phyloP scores from a whole-genome alignment of 1,284 basidiomycete genomes.

The Sutorius eximius region DNA sequence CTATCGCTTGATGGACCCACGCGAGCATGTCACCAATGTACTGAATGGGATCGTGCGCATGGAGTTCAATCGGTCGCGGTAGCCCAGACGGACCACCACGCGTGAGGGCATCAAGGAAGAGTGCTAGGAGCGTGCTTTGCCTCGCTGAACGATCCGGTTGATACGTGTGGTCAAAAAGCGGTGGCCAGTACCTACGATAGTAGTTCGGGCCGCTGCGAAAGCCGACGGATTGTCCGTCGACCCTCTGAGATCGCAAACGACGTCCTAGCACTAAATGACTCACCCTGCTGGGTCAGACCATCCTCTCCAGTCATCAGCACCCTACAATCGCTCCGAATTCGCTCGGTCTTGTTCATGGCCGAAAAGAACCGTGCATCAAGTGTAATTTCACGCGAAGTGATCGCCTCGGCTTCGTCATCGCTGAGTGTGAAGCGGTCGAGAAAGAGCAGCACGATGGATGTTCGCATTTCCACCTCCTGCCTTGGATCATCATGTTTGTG shows the following conservation, averaged over 20 bases:
- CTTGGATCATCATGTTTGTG: conserved; percentile 36
- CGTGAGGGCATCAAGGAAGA: conserved; percentile 87
- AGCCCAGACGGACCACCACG: conserved; percentile 86
- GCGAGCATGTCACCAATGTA: conserved; percentile 99
- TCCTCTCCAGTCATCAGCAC: conserved; percentile 89
- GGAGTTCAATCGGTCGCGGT: conserved; percentile 92
- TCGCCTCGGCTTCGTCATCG: conserved; percentile 67
- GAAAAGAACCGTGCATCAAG: conserved; percentile 75
- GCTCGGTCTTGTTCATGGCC: conserved; percentile 85
- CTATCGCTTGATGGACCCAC: conserved; percentile 97
- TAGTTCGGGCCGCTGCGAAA: conserved; percentile 76
- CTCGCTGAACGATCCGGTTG: conserved; percentile 52
- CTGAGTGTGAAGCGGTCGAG: conserved; percentile 83
- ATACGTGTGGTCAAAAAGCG: background rate
- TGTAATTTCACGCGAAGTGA: conserved; percentile 78
- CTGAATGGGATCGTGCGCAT: conserved; percentile 94
- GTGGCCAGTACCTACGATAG: conserved; percentile 56
- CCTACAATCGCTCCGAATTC: conserved; percentile 81
- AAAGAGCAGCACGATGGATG: conserved; percentile 79
- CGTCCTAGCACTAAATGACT: conserved; percentile 21
- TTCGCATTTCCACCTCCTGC: conserved; percentile 66
- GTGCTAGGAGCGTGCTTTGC: conserved; percentile 75
- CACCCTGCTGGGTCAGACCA: conserved; percentile 81
- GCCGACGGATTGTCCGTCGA: conserved; percentile 49
- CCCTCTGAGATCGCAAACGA: background rate